These are phyloP conservation scores for Somion occarium DNA, from an alignment of 1,284 basidiomycete species.

Conservation along the genomic window DNA sequence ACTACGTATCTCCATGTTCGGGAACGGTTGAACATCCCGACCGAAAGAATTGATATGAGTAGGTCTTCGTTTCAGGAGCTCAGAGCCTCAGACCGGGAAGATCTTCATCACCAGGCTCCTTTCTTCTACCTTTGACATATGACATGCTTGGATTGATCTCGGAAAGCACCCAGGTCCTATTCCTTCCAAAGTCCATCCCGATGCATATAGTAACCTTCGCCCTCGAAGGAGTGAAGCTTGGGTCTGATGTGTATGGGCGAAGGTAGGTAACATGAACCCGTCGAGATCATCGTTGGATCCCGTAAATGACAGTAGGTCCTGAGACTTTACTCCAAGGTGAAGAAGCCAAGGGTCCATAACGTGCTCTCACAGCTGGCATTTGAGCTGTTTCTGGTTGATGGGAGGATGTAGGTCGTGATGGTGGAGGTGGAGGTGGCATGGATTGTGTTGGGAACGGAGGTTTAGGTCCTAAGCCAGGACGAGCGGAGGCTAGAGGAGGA, in stretches of 20 bases:
- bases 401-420: slow-evolving; percentile 15
- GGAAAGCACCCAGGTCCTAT: too few species aligned
- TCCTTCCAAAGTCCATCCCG: too few species aligned
- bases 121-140: too few species aligned
- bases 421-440: slow-evolving; percentile 3
- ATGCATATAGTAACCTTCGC: too few species aligned
- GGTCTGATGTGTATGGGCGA: background rate
- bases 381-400: slow-evolving; percentile 2
- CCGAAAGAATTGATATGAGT: too few species aligned
- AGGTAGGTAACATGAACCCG: background rate
- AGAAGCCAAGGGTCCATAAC: slow-evolving; percentile 58
- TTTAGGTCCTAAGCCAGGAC: slow-evolving; percentile 5
- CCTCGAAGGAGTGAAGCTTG: background rate
- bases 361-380: slow-evolving; percentile 34
- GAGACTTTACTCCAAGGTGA: slow-evolving; percentile 70
- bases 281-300: slow-evolving; percentile 54
- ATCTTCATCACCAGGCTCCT: too few species aligned
- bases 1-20: too few species aligned
- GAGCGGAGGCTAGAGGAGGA: slow-evolving; percentile 8
- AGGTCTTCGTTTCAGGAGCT: too few species aligned
- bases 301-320: slow-evolving; percentile 54
- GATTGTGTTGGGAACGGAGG: slow-evolving; percentile 5
- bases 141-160: too few species aligned
- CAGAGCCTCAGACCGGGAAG: too few species aligned
- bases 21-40: too few species aligned